phyloP scores from a whole-genome alignment of 176 grass and related monocot species.

The Zizania latifolia region DNA sequence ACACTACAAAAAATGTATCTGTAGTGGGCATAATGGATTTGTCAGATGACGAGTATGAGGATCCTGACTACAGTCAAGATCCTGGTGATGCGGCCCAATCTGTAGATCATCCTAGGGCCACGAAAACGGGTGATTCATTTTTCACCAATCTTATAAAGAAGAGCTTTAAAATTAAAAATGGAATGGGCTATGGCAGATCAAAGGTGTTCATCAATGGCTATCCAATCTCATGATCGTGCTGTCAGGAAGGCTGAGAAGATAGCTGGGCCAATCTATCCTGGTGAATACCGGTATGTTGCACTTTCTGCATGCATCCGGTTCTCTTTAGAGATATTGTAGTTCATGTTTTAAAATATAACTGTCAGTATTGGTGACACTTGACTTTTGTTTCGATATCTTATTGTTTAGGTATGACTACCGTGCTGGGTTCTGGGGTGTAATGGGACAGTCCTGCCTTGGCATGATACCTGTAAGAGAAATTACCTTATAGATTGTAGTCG shows the following conservation, averaged over 20 bases:
- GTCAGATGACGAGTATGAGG: slow-evolving; percentile 62
- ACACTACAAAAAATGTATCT: slow-evolving; percentile 66
- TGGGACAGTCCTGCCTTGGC: slow-evolving; percentile 78
- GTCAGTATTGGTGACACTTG: not conserved
- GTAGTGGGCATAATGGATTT: slow-evolving; percentile 72
- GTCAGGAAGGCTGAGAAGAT: slow-evolving; percentile 89
- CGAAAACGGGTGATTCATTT: slow-evolving; percentile 71
- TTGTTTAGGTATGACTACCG: slow-evolving; percentile 83
- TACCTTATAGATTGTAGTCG: not conserved
- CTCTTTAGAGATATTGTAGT: not conserved
- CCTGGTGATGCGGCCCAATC: slow-evolving; percentile 25
- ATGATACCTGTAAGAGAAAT: slow-evolving; percentile 81
- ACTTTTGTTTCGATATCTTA: not conserved
- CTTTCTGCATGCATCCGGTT: not conserved
- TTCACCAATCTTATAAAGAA: slow-evolving; percentile 92
- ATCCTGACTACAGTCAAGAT: slow-evolving; percentile 57
- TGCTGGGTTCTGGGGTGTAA: slow-evolving; percentile 91
- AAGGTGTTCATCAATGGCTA: slow-evolving; percentile 83
- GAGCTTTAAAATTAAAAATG: slow-evolving; percentile 58
- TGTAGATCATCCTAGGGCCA: slow-evolving; percentile 28
- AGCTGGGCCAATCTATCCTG: slow-evolving; percentile 74
- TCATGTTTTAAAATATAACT: not conserved
- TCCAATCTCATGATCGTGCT: slow-evolving; percentile 59
- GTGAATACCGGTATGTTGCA: slow-evolving; percentile 71
- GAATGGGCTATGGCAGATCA: slow-evolving; percentile 36